These are phyloP conservation scores for Penicillium verrucosum DNA, from an alignment of 2,329 filamentous ascomycete species.

Conservation along the genomic window DNA sequence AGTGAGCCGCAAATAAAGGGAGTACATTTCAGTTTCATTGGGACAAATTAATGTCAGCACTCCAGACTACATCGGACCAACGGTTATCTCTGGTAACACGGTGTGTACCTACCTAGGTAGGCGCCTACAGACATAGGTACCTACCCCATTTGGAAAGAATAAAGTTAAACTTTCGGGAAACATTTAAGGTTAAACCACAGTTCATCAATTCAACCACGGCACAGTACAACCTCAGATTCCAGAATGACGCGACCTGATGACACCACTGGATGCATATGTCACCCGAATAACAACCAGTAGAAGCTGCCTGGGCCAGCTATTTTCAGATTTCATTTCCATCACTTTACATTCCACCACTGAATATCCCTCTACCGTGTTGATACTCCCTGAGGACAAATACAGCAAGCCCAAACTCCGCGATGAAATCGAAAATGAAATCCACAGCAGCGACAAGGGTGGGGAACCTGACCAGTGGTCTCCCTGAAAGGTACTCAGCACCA, in stretches of 20 bases:
- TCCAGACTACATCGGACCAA: neutral
- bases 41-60: neutral
- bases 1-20: too few relatives aligned
- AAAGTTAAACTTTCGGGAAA: neutral
- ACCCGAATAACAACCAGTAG: neutral
- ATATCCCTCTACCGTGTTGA: constrained; percentile 16
- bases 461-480: constrained; percentile 51
- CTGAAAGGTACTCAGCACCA: constrained; percentile 36
- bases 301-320: neutral
- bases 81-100: too few relatives aligned
- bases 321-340: neutral
- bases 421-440: constrained; percentile 48
- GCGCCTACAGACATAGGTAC: too few relatives aligned
- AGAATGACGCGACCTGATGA: neutral
- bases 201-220: neutral
- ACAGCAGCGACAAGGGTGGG: constrained; percentile 47
- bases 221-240: neutral
- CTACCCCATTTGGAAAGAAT: too few relatives aligned
- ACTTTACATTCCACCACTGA: neutral
- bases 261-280: neutral
- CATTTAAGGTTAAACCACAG: neutral
- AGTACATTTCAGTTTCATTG: neutral
- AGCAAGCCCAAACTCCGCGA: constrained; percentile 47
- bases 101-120: too few relatives aligned
- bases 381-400: constrained; percentile 49